Evolutionary conservation across 2,329 filamentous ascomycete genomes (phyloP), one percentile per base, ranked within the genome.

Genomic region (Pestalotiopsis sp.): DNA sequence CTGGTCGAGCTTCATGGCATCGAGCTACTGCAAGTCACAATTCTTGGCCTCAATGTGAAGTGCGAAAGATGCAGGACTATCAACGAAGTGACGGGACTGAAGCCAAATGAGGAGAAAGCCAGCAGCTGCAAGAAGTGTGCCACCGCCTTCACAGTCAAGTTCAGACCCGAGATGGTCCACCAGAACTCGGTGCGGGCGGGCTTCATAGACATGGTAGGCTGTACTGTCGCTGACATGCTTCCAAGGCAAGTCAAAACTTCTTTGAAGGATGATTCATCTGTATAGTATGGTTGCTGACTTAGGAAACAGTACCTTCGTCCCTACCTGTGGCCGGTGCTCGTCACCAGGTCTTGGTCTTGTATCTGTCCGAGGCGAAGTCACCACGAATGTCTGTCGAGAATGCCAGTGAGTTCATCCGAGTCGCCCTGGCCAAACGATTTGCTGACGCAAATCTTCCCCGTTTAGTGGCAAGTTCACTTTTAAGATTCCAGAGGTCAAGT

Each of bases 311-410:
- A 90, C 89, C 55, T 95, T 97, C 80, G 81, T 92, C 38, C 93
- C 93, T 17, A 94, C 92, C 0, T 97, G 93, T 77, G 85, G 87
- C 1, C 85, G 87, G 74, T 97, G 93, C 79, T 96, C 93, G 38
- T 92, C 89, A 0, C 74, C 88, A 1, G 88, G 89, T 70, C 85
- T 86, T 3, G 92, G 92, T 0, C 85, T 96, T 40, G 85, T 90
- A 17, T 89, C 92, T 4, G 91, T 95, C 5, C 86, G 91, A 30
- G 92, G 92, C 59, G 92, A 95, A 68, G 88, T 88, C 20, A 87
- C 88, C 24, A 90, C 89, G 74, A 92, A 93, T 68, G 86, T 93
- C 48, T 97, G 93, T 79, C 88, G 93, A 62, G 87, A 91, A 73
- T 97, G 93, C 77, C 93, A 96, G 44, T 52, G 20, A 17, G 44